phyloP scores from a whole-genome alignment of 306 rosid genomes.

The Heteromeles arbutifolia region DNA sequence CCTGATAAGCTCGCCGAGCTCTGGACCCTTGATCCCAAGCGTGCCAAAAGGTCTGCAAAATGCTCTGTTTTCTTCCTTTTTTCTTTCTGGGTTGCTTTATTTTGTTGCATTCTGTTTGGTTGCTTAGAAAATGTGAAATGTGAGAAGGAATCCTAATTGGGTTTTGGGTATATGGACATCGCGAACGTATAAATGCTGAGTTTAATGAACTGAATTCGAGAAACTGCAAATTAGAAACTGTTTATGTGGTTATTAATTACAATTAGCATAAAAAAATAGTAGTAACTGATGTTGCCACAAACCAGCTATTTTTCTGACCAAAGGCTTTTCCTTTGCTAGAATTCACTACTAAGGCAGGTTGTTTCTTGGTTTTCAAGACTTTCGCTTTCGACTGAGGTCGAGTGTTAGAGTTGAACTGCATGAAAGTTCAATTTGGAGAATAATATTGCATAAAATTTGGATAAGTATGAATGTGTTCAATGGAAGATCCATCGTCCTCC shows the following conservation, averaged over 20 bases:
- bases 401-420: not conserved
- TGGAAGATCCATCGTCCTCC: not conserved
- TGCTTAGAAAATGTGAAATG: not conserved
- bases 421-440: not conserved
- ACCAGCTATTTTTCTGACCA: not conserved
- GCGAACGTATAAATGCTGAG: not conserved
- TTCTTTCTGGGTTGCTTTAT: not conserved
- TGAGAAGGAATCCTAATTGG: not conserved
- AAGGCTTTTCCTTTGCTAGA: not conserved
- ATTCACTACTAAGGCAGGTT: not conserved
- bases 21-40: constrained; percentile 92
- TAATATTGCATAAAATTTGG: not conserved
- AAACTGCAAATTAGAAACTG: not conserved
- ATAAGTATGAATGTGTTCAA: not conserved
- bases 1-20: constrained; percentile 98
- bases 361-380: not conserved
- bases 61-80: constrained; percentile 4
- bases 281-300: not conserved
- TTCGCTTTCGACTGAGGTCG: not conserved
- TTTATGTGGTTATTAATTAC: not conserved
- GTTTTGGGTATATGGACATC: not conserved
- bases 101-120: not conserved
- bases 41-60: constrained; percentile 80
- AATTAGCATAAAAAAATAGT: not conserved
- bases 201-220: not conserved